Evolutionary conservation across 257 asterid genomes (phyloP).

Genomic region (Pogostemon cablin): DNA sequence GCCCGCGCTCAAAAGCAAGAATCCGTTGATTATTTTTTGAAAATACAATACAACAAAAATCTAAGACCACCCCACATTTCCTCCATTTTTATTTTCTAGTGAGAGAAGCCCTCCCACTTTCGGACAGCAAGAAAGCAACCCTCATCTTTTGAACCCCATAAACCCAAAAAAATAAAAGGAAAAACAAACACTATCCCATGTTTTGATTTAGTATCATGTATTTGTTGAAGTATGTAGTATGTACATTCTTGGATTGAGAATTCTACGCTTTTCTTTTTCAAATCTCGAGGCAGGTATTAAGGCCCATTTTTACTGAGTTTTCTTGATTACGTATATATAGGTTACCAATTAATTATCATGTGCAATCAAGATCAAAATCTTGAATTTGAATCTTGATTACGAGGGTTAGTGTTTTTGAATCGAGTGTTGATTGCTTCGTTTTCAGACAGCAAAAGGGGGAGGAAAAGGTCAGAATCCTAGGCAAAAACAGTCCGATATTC

Average conservation of each 20-base stretch:
- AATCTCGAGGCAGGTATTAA: slow-evolving; percentile 68
- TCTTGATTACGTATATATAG: neutral
- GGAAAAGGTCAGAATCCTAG: slow-evolving; percentile 64
- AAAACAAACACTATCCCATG: slow-evolving; percentile 41
- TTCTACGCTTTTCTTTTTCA: slow-evolving; percentile 40
- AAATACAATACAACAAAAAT: slow-evolving; percentile 22
- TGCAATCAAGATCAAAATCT: slow-evolving; percentile 29
- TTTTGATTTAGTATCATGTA: slow-evolving; percentile 30
- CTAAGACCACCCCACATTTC: slow-evolving; percentile 32
- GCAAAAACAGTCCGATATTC: slow-evolving; percentile 42
- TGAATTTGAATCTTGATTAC: slow-evolving; percentile 35
- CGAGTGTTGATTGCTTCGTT: slow-evolving; percentile 10
- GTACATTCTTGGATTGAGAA: slow-evolving; percentile 40
- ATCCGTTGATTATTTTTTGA: slow-evolving; percentile 64
- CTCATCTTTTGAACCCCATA: slow-evolving; percentile 44
- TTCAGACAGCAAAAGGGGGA: slow-evolving; percentile 36
- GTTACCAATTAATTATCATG: neutral
- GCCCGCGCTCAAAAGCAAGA: slow-evolving; percentile 82
- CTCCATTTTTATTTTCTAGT: slow-evolving; percentile 29
- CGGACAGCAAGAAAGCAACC: slow-evolving; percentile 48
- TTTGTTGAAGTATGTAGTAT: neutral
- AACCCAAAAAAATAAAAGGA: neutral
- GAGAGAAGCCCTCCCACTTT: slow-evolving; percentile 39
- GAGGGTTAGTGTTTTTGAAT: slow-evolving; percentile 29
- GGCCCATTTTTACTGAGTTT: slow-evolving; percentile 26